Percentiles rank a stretch among this genome's conserved stretches.
Conservation (phyloP, 345 rosid species). For the Eucalyptus tenuipes region DNA sequence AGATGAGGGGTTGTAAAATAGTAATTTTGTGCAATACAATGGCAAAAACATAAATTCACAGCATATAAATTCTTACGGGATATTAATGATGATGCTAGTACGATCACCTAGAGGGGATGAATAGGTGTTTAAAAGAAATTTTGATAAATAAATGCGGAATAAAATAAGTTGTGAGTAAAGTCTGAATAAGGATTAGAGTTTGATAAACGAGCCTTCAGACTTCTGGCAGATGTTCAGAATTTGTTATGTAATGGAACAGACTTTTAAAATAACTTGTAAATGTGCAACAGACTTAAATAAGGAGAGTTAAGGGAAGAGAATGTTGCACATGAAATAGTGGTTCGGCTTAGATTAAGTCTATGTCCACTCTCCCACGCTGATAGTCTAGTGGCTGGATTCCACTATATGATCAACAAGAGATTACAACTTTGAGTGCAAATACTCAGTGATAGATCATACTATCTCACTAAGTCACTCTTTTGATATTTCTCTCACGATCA, state of each 20-base stretch:
- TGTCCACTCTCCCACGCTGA: accelerated
- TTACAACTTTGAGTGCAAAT: too few relatives aligned
- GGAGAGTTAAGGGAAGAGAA: too few relatives aligned
- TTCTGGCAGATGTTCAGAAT: accelerated
- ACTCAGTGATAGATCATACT: too few relatives aligned
- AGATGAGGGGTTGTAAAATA: not conserved
- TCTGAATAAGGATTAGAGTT: accelerated
- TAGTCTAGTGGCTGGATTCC: accelerated
- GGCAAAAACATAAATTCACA: not conserved
- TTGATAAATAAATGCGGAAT: too few relatives aligned
- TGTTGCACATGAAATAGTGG: accelerated
- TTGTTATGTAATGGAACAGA: accelerated
- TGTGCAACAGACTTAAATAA: too few relatives aligned
- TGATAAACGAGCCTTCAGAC: too few relatives aligned
- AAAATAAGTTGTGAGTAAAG: too few relatives aligned
- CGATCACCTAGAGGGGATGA: accelerated
- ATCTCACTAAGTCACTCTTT: too few relatives aligned
- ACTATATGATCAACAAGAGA: too few relatives aligned
- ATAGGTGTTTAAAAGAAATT: accelerated
- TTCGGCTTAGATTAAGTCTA: accelerated
- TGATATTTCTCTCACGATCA: too few relatives aligned
- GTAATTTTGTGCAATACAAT: not conserved
- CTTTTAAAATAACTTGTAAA: too few relatives aligned
- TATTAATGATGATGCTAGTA: too few relatives aligned
- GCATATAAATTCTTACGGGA: not conserved